These are phyloP conservation scores for Trichoderma lentiforme DNA, from an alignment of 2,329 filamentous ascomycete species.

Conservation along the genomic window DNA sequence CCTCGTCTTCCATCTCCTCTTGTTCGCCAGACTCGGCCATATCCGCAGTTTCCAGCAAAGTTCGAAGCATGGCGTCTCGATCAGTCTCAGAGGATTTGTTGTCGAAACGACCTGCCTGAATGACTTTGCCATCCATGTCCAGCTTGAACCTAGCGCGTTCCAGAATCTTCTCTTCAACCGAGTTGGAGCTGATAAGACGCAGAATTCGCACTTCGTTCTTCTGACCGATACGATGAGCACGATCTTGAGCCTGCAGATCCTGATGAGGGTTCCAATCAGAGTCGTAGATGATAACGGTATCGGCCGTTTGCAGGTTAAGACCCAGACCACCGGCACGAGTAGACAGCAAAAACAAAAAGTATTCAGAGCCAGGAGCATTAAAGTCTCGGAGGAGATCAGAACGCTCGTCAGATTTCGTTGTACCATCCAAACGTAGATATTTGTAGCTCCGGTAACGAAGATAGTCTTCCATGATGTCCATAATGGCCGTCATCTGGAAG, in stretches of 20 bases:
- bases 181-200: slow-evolving; percentile 92
- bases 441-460: slow-evolving; percentile 76
- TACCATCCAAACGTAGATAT: slow-evolving; percentile 91
- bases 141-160: slow-evolving; percentile 97
- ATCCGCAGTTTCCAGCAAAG: slow-evolving; percentile 82
- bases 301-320: slow-evolving; percentile 93
- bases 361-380: slow-evolving; percentile 85
- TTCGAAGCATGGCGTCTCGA: slow-evolving; percentile 92
- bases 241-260: slow-evolving; percentile 98
- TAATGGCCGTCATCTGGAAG: slow-evolving; percentile 99
- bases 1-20: slow-evolving; percentile 98
- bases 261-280: slow-evolving; percentile 99
- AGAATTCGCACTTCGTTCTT: slow-evolving; percentile 99
- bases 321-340: slow-evolving; percentile 97
- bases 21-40: slow-evolving; percentile 68
- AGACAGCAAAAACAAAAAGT: slow-evolving; percentile 98
- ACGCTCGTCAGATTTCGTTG: slow-evolving; percentile 95
- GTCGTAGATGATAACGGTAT: slow-evolving; percentile 99
- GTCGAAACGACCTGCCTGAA: slow-evolving; percentile 98
- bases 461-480: slow-evolving; percentile 99
- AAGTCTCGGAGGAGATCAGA: slow-evolving; percentile 86
- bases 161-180: slow-evolving; percentile 97
- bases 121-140: slow-evolving; percentile 99
- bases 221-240: slow-evolving; percentile 98
- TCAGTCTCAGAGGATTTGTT: slow-evolving; percentile 99